phyloP scores from a whole-genome alignment of 345 rosid genomes.

The Moringa oleifera region DNA sequence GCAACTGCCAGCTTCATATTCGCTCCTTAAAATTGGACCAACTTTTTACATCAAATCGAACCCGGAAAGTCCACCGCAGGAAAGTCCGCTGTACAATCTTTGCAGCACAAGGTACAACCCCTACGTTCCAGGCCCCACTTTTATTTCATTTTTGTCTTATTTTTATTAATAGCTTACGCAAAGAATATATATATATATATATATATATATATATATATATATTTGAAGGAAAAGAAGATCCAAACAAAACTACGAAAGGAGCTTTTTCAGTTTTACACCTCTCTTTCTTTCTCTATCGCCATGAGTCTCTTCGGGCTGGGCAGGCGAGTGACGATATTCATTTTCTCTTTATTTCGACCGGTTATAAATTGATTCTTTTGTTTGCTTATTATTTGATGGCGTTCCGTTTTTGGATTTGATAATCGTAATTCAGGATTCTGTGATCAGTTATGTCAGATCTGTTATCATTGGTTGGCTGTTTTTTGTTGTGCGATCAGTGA shows the following conservation, averaged over 20 bases:
- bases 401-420: constrained; percentile 7
- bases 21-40: too few species aligned
- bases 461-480: neutral
- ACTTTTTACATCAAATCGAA: too few species aligned
- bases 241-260: neutral
- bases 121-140: too few species aligned
- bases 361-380: neutral
- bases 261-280: constrained; percentile 3
- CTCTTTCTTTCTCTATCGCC: constrained; percentile 21
- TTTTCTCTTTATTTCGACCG: neutral
- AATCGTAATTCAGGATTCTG: neutral
- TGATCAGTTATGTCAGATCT: constrained; percentile 12
- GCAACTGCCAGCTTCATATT: too few species aligned
- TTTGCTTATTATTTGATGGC: neutral
- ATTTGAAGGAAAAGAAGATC: neutral
- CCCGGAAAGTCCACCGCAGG: too few species aligned
- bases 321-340: constrained; percentile 28
- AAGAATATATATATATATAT: neutral
- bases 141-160: too few species aligned
- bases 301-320: constrained; percentile 79
- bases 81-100: too few species aligned
- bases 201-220: too few species aligned
- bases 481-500: neutral
- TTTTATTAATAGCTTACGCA: neutral
- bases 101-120: constrained; percentile 8